Percentiles rank a stretch among this genome's conserved stretches.
These are phyloP conservation scores for Gossypium sturtianum DNA, from an alignment of 345 rosid species.

Conservation along the genomic window DNA sequence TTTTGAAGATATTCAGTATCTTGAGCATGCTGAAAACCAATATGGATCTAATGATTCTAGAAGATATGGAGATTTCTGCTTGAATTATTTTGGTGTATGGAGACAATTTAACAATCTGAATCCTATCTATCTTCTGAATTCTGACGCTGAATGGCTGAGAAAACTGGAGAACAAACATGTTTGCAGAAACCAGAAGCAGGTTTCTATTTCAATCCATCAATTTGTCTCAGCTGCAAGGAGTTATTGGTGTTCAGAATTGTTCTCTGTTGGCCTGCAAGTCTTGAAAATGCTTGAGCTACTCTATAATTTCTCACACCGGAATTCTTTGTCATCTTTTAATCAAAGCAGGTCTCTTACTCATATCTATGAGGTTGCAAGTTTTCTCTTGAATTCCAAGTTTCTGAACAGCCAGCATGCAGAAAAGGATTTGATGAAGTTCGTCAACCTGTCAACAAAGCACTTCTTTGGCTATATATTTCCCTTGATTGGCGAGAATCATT, in stretches of 20 bases:
- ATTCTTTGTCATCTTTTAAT: conserved; percentile 20
- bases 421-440: conserved; percentile 2
- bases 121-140: conserved; percentile 24
- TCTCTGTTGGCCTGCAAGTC: conserved; percentile 33
- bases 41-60: background rate
- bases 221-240: conserved; percentile 28
- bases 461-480: conserved; percentile 27
- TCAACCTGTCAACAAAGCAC: conserved; percentile 10
- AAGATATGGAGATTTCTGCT: conserved; percentile 31
- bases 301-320: background rate
- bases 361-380: conserved; percentile 29
- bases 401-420: background rate
- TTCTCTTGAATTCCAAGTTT: conserved; percentile 22
- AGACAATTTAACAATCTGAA: conserved; percentile 12
- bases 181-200: conserved; percentile 12
- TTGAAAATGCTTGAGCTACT: conserved; percentile 26
- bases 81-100: conserved; percentile 43
- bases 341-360: conserved; percentile 17
- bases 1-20: conserved; percentile 24
- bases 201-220: conserved; percentile 16
- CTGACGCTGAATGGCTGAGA: conserved; percentile 34
- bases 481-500: conserved; percentile 28
- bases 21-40: background rate
- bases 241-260: conserved; percentile 34
- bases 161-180: conserved; percentile 6